Percentiles rank a stretch among this genome's conserved stretches.
Conservation (phyloP, 2,329 filamentous ascomycete species). For the Penicillium sp. region DNA sequence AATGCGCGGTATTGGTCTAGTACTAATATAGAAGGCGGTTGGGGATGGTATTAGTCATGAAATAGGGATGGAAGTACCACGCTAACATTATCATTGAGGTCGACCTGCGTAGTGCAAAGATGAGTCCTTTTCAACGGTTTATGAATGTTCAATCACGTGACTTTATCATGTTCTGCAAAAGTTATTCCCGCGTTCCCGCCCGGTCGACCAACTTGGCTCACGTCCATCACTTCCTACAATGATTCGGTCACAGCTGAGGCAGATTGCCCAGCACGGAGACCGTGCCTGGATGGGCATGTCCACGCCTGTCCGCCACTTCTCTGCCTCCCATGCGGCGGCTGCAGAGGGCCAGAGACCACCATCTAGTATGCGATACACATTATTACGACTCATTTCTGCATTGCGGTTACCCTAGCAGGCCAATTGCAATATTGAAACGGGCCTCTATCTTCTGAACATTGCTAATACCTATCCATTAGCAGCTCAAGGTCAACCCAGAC, state of each 20-base stretch:
- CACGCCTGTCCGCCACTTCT: conserved; percentile 30
- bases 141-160: conserved; percentile 19
- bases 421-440: not conserved
- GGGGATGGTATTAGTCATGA: not conserved
- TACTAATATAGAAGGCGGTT: not conserved
- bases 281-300: conserved; percentile 15
- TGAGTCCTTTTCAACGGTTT: not conserved
- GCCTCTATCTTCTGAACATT: not conserved
- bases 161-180: conserved; percentile 6
- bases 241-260: conserved; percentile 31
- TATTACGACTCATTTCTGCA: not conserved
- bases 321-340: conserved; percentile 20
- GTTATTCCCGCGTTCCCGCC: not conserved
- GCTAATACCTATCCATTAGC: not conserved
- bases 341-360: conserved; percentile 18
- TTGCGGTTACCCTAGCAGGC: not conserved
- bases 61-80: not conserved
- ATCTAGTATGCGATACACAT: conserved; percentile 27
- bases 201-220: not conserved
- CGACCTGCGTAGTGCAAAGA: not conserved
- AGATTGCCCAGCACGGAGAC: conserved; percentile 16
- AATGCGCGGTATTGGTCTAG: not conserved
- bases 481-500: conserved; percentile 10
- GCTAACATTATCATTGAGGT: not conserved
- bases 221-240: conserved; percentile 22